Evolutionary conservation across 805 yeast species (phyloP), one percentile per base, ranked within the genome.

Genomic region (Pichia paraexigua): DNA sequence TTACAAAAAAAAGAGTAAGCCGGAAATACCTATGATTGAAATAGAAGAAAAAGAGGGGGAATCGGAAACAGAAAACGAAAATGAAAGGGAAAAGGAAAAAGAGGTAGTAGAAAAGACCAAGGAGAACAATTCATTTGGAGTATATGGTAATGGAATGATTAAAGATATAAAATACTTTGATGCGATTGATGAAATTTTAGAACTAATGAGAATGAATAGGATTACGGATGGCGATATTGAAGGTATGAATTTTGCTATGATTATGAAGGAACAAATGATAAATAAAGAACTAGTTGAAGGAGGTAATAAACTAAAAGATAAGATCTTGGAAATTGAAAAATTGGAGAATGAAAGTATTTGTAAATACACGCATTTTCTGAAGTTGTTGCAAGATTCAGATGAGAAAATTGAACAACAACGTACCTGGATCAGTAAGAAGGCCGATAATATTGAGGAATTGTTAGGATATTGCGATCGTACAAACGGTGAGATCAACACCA

Each of bases 401-500:
- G 25, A 45, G 0, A 51, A 53, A 12, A 43, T 66, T 17, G 64
- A 59, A 10, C 53, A 49, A 18, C 58, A 58, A 39, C 57, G 62
- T 20, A 44, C 50, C 8, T 55, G 58, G 32, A 63, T 59, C 25
- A 57, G 55, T n/a, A 37, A 44, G 27, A 57, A 62, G 37, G 63
- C 65, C 56, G 74, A 73, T 74, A 50, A 73, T 72, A 60, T 83
- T 41, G 90, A 85, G 59, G 80, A 77, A 47, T 62, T 83, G 50
- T 68, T 85, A 45, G 79, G 83, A 17, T 71, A 74, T 39, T 79
- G 85, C 48, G 90, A 85, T 65, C 70, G 91, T 56, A 76, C 85
- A 12, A 77, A 82, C 52, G 85, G 88, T 54, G 91, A 84, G 60
- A 79, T 85, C 49, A 85, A 82, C 62, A 85, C 92, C 0, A 81